phyloP scores from a whole-genome alignment of 805 yeast genomes.

The Saccharomycopsis schoenii region DNA sequence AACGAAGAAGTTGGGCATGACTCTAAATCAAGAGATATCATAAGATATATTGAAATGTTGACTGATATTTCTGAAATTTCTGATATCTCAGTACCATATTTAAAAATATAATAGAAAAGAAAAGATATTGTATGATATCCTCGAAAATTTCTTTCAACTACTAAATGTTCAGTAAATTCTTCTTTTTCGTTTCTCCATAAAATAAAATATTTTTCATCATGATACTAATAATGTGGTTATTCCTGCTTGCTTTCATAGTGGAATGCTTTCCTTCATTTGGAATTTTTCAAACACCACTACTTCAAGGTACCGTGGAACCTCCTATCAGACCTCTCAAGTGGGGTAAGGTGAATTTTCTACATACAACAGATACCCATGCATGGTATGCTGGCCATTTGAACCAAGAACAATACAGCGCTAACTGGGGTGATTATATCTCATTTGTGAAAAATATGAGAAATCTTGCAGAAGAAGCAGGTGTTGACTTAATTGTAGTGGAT shows the following conservation, averaged over 20 bases:
- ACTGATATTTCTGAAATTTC: too few species aligned
- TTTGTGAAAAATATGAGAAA: conserved; percentile 45
- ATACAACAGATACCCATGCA: conserved; percentile 96
- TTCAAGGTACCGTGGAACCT: conserved; percentile 27
- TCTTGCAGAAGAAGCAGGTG: conserved; percentile 33
- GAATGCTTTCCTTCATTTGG: background rate
- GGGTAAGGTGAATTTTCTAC: conserved; percentile 76
- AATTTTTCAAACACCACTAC: background rate
- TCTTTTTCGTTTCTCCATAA: too few species aligned
- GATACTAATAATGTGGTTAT: background rate
- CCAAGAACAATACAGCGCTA: conserved; percentile 68
- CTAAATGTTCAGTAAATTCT: too few species aligned
- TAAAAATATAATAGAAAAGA: too few species aligned
- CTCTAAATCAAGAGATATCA: too few species aligned
- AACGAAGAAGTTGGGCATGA: too few species aligned
- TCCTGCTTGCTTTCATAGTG: background rate
- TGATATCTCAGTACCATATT: too few species aligned
- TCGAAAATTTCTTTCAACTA: too few species aligned
- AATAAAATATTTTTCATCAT: too few species aligned
- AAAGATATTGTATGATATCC: too few species aligned
- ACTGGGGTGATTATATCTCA: conserved; percentile 87
- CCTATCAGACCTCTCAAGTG: conserved; percentile 45
- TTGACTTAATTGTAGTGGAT: conserved; percentile 68
- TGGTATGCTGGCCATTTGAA: conserved; percentile 89
- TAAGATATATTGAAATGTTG: background rate